Conservation (phyloP, 805 yeast species). For the Saccharomycopsis amapae region DNA sequence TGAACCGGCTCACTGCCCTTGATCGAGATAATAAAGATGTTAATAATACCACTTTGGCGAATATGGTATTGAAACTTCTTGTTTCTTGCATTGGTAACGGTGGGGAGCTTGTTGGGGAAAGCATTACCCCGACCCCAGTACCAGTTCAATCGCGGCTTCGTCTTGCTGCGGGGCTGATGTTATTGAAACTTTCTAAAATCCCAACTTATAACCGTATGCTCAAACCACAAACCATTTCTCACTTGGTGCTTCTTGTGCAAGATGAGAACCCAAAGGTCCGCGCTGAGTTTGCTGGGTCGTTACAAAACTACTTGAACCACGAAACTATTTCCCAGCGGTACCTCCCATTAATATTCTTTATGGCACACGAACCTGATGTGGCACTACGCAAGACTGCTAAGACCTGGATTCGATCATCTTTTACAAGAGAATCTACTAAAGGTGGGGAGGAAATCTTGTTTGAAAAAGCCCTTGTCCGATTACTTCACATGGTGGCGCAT, state of each 20-base stretch:
- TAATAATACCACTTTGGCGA: conserved; percentile 33
- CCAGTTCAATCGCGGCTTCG: conserved; percentile 55
- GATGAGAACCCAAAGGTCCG: conserved; percentile 62
- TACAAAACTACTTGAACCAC: conserved; percentile 45
- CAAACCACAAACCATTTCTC: conserved; percentile 43
- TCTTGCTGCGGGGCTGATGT: conserved; percentile 55
- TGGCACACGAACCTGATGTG: conserved; percentile 67
- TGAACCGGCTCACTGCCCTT: conserved; percentile 46
- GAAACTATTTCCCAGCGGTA: conserved; percentile 57
- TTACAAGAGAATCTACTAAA: conserved; percentile 28
- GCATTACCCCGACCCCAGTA: conserved; percentile 53
- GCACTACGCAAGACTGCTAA: conserved; percentile 42
- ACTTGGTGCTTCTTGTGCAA: conserved; percentile 52
- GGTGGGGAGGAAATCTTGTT: conserved; percentile 35
- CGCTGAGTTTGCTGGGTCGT: conserved; percentile 37
- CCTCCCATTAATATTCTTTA: conserved; percentile 59
- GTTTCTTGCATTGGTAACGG: conserved; percentile 62
- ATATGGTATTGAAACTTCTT: conserved; percentile 61
- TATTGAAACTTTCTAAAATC: conserved; percentile 56
- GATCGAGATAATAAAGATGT: conserved; percentile 13
- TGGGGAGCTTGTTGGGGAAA: conserved; percentile 61
- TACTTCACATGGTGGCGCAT: conserved; percentile 66
- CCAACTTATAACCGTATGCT: conserved; percentile 47
- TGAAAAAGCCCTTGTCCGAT: conserved; percentile 61
- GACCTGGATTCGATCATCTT: conserved; percentile 68